Base-by-base conservation (phyloP, 805 yeast species). In the Candida corydali region DNA sequence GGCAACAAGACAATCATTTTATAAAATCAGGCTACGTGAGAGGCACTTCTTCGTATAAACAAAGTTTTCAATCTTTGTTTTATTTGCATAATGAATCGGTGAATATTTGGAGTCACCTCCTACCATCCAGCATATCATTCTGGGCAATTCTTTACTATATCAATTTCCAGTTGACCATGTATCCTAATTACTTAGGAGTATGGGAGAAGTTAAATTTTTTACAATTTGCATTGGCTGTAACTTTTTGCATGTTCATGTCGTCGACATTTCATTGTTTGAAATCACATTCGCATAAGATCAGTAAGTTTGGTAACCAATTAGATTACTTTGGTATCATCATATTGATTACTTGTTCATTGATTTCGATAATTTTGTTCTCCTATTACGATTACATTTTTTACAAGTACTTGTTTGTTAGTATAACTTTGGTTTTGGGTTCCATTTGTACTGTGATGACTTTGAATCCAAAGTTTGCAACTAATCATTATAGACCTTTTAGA, bases 301-400 rank as follows among this genome's bases (percentile, higher is more conserved):
- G 76, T 24, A 65, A 59, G 36, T 55, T 75, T 26, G 85, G 88
- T 42, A 82, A 83, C 55, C 81, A 76, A 50, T 68, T 83, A 32
- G 93, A 84, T 55, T 84, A 84, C 52, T 66, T 84, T 46, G 93
- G 93, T 1, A 84, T 84, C 37, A 79, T 83, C 20, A 61, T 80
- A 10, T 63, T 83, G 41, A 82, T 82, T 36, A 73, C 85, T 3
- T 70, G 82, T 40, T 80, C 87, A 1, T 70, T 78, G 58, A 63
- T 76, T 7, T 63, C 69, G 11, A 50, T 67, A 5, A 52, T 65
- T 5, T 35, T 57, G 30, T 67, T 66, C 49, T 63, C 64, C 8
- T 66, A 73, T 31, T 61, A 70, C 39, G 85, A 80, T 45, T 53
- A 52, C 12, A 59, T 64, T 1, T 25, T 3, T 1, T 52, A 65